These are phyloP conservation scores for Skeletonema menzelii DNA, from an alignment of 108 stramenopile genomes.

Conservation along the genomic window DNA sequence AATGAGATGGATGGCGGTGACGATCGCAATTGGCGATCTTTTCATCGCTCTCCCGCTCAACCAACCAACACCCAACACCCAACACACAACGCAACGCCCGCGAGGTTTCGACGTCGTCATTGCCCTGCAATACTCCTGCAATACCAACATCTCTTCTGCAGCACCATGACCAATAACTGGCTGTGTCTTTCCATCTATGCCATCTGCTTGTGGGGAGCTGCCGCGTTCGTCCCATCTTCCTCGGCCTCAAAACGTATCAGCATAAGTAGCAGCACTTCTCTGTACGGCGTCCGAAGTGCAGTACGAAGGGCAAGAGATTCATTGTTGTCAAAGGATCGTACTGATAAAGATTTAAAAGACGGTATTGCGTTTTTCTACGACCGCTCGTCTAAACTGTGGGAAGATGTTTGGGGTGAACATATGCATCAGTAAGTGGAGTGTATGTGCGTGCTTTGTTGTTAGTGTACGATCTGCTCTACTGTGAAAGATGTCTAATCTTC, in stretches of 20 bases:
- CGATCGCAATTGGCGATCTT: too few relatives aligned
- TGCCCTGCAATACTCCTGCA: too few relatives aligned
- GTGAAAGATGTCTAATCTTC: neutral
- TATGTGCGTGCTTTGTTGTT: neutral
- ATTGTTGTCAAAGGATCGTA: constrained; percentile 64
- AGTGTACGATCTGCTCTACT: neutral
- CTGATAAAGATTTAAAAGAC: constrained; percentile 85
- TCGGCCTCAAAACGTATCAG: neutral
- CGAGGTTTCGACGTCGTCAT: too few relatives aligned
- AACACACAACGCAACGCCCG: too few relatives aligned
- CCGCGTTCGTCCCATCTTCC: neutral
- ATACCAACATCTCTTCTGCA: neutral
- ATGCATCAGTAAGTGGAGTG: constrained; percentile 64
- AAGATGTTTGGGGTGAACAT: constrained; percentile 93
- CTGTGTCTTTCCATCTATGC: neutral
- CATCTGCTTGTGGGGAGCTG: neutral
- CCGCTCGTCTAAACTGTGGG: constrained; percentile 89
- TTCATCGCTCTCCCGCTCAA: too few relatives aligned
- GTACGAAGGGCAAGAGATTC: constrained; percentile 64
- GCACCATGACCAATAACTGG: neutral
- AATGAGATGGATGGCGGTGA: too few relatives aligned
- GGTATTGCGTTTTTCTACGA: constrained; percentile 98
- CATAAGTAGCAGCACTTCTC: constrained; percentile 8
- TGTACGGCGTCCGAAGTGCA: constrained; percentile 39
- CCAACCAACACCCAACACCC: too few relatives aligned